Base-by-base conservation (phyloP, 2,329 filamentous ascomycete genomes). In the Aureobasidium sp. region DNA sequence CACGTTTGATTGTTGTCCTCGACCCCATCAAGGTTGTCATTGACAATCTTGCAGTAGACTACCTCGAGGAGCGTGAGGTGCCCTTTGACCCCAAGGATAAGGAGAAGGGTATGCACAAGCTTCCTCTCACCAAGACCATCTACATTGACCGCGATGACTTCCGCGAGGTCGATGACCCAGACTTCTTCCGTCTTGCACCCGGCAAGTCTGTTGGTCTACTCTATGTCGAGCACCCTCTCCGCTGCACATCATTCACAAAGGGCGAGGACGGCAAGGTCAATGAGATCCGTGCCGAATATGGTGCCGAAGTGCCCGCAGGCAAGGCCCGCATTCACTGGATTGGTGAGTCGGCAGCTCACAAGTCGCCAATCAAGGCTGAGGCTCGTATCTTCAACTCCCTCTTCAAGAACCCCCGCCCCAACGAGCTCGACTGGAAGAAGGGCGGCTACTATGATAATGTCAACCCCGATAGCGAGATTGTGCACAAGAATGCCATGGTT, bases 71-170 rank as follows among this genome's bases (percentile, higher is more conserved):
- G 63, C 73, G 93, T 3, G 82, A 84, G 2, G 78, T 90, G 8
- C 90, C 91, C 0, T 96, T 96, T 76, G 89, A 89, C 19, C 86
- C 90, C 27, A 96, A 95, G 75, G 85, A 92, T 67, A 82, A 88
- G 1, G 80, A 78, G 17, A 84, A 87, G 74, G 87, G 86, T 35
- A 80, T 77, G 52, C 82, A 85, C 69, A 78, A 76, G 60, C 74
- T 87, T 15, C 81, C 81, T 37, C 85, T 96, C 67, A 91, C 90
- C 1, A 85, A 85, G 67, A 90, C 82, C 1, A 83, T 96, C 37
- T 96, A 91, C 74, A 96, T 96, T 61, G 92, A 96, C 68, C 84
- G 86, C 61, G 82, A 81, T 56, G 89, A 93, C 71, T 93, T 92
- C 77, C 81, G 89, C 60, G 86, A 90, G 70, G 82, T 83, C 45